phyloP scores from a whole-genome alignment of 164 flowering plant species.

The Annona squamosa region DNA sequence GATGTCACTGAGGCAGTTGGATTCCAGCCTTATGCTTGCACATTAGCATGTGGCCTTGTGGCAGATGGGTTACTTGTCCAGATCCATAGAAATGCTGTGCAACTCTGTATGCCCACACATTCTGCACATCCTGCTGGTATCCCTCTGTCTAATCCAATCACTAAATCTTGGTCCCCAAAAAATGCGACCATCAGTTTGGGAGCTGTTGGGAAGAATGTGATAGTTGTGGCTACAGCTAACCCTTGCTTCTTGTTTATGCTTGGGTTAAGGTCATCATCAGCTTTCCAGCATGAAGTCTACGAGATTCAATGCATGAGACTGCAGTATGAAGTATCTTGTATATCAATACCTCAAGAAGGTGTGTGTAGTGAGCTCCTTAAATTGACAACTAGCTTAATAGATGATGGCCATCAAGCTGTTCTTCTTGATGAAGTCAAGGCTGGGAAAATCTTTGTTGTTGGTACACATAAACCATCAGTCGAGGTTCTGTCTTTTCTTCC shows the following conservation, averaged over 20 bases:
- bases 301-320: slow-evolving; percentile 63
- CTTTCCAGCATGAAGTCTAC: slow-evolving; percentile 56
- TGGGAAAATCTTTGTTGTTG: slow-evolving; percentile 60
- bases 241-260: slow-evolving; percentile 72
- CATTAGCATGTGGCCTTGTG: slow-evolving; percentile 86
- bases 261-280: slow-evolving; percentile 48
- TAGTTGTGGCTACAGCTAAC: slow-evolving; percentile 79
- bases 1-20: slow-evolving; percentile 97
- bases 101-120: slow-evolving; percentile 76
- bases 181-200: slow-evolving; percentile 72
- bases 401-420: slow-evolving; percentile 12
- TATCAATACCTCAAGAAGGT: slow-evolving; percentile 56
- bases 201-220: slow-evolving; percentile 59
- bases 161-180: slow-evolving; percentile 68
- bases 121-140: slow-evolving; percentile 71
- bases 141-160: slow-evolving; percentile 55
- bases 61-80: slow-evolving; percentile 75
- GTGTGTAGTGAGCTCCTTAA: slow-evolving; percentile 16
- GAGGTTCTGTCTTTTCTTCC: slow-evolving; percentile 60
- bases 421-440: slow-evolving; percentile 39
- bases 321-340: slow-evolving; percentile 80
- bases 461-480: slow-evolving; percentile 94
- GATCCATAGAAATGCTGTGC: slow-evolving; percentile 63
- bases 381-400: slow-evolving; percentile 16
- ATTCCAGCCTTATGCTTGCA: slow-evolving; percentile 75